Evolutionary conservation across 306 rosid species (phyloP), one percentile per base, ranked within the genome.

Genomic region (Cyamopsis tetragonoloba): DNA sequence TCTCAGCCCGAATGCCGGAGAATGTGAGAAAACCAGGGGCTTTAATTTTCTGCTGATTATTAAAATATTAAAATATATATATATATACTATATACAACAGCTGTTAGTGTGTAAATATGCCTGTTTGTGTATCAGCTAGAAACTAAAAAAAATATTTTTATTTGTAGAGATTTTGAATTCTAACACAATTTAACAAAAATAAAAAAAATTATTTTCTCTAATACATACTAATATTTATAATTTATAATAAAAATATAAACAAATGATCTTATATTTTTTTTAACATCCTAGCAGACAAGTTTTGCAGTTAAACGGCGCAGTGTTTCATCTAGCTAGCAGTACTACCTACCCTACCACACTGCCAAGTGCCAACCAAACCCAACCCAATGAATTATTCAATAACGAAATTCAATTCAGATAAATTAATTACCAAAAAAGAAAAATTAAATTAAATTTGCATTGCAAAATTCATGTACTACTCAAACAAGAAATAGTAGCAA

Each of bases 251-350:
- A n/a, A n/a, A n/a, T n/a, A n/a, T n/a, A n/a, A n/a, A n/a, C n/a
- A n/a, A n/a, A n/a, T n/a, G n/a, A n/a, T n/a, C n/a, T 67, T 32
- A 61, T 41, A 7, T 26, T 0, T 19, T 15, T 41, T 46, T 55
- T 32, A 54, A 48, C 62, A 54, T 46, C 66, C 55, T 43, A 78
- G 31, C 79, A 73, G 70, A 73, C 79, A 79, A 76, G 47, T 61
- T 69, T n/a, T 56, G 71, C 48, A 62, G 62, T 70, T 72, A 66
- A 67, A 68, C 80, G 76, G 81, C 47, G 77, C 85, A 54, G 55
- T 19, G 59, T 70, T 61, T 39, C 66, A 47, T 56, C 48, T 61
- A 55, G 50, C 60, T 27, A 38, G 22, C 71, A 39, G 44, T 47
- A 23, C 44, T 46, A 18, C 84, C 68, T 55, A 63, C 79, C 84